Conservation (phyloP, 257 asterid genomes). For the Oldenlandia corymbosa region DNA sequence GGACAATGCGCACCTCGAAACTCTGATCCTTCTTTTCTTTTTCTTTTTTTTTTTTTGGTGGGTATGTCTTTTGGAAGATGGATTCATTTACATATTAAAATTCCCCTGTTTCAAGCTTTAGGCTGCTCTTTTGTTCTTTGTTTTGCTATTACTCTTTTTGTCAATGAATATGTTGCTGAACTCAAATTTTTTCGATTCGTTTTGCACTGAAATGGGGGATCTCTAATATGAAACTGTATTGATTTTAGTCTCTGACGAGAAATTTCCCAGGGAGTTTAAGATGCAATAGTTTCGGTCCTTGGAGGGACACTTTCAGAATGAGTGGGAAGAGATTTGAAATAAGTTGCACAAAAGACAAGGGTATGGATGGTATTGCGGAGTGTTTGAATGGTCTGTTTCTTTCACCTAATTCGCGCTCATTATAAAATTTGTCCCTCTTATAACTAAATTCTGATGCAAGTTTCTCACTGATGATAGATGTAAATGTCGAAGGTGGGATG, state of each 20-base stretch:
- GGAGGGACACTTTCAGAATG: slow-evolving; percentile 22
- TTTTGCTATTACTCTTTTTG: too few species aligned
- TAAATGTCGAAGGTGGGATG: slow-evolving; percentile 30
- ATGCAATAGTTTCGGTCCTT: slow-evolving; percentile 20
- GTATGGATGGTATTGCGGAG: slow-evolving; percentile 46
- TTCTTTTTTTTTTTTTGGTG: too few species aligned
- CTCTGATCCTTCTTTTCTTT: too few species aligned
- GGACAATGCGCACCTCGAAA: too few species aligned
- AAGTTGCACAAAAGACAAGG: slow-evolving; percentile 46
- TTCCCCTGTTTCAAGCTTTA: background rate
- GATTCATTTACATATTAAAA: background rate
- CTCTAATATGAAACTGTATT: slow-evolving; percentile 9
- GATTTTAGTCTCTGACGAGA: slow-evolving; percentile 40
- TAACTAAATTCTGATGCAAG: background rate
- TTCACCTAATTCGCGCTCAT: background rate
- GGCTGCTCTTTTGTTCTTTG: background rate
- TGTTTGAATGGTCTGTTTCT: slow-evolving; percentile 37
- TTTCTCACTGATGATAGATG: slow-evolving; percentile 31
- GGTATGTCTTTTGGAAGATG: background rate
- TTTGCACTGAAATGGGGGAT: background rate
- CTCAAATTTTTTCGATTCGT: background rate
- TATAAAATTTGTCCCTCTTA: background rate
- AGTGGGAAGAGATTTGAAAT: slow-evolving; percentile 32
- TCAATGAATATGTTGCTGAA: too few species aligned
- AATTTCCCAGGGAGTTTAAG: slow-evolving; percentile 31